Percentiles rank a stretch among this genome's conserved stretches.
Conservation (phyloP, 257 asterid genomes). For the Oldenlandia corymbosa region DNA sequence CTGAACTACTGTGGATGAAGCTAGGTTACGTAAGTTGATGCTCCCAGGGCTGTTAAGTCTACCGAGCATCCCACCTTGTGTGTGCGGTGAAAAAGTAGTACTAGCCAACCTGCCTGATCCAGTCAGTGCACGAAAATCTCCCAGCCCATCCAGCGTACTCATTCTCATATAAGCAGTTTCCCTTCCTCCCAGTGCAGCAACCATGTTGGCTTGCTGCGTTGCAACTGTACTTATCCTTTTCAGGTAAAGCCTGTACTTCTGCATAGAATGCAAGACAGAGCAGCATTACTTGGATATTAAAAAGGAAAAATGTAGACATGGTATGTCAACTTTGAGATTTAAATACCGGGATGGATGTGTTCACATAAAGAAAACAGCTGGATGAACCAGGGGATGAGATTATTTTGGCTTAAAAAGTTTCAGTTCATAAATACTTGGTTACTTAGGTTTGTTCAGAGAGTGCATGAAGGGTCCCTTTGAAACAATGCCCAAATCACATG, state of each 20-base stretch:
- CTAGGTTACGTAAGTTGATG: constrained; percentile 39
- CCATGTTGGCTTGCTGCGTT: constrained; percentile 73
- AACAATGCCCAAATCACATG: background rate
- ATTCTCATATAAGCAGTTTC: constrained; percentile 64
- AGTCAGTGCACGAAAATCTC: constrained; percentile 46
- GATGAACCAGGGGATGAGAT: no score
- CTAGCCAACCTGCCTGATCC: constrained; percentile 57
- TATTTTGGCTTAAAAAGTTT: no score
- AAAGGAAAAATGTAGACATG: background rate
- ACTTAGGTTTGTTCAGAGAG: background rate
- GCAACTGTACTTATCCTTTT: constrained; percentile 65
- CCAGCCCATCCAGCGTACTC: constrained; percentile 55
- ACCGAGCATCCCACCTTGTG: constrained; percentile 57
- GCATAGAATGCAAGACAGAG: constrained; percentile 16
- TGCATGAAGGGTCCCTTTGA: background rate
- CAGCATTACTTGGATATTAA: background rate
- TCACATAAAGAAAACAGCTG: no score
- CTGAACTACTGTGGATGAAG: constrained; percentile 44
- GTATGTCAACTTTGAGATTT: background rate
- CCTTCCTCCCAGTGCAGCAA: constrained; percentile 62
- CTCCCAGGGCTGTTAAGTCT: constrained; percentile 61
- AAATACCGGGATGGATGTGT: no score
- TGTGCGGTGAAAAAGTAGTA: constrained; percentile 43
- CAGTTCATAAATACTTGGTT: no score
- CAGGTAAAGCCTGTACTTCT: constrained; percentile 85